phyloP scores from a whole-genome alignment of 768 basidiomycete species.

The Cyclocybe cylindracea region DNA sequence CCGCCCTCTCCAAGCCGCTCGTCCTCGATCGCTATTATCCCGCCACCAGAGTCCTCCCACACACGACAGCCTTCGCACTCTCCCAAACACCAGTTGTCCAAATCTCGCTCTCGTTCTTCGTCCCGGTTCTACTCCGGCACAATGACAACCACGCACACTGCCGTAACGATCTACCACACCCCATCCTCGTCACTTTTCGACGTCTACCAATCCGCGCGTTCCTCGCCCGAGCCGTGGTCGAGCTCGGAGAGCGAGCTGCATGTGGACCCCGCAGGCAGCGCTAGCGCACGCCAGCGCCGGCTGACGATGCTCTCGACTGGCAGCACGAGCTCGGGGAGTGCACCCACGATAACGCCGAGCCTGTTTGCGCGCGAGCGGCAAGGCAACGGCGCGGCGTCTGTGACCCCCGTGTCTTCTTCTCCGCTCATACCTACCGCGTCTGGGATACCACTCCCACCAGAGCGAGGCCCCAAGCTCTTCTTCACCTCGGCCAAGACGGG shows the following conservation, averaged over 20 bases:
- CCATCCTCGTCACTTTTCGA: slow-evolving; percentile 80
- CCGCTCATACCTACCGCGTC: background rate
- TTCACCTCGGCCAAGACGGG: slow-evolving; percentile 83
- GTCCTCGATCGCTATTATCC: slow-evolving; percentile 29
- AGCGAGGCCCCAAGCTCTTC: slow-evolving; percentile 64
- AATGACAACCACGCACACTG: slow-evolving; percentile 57
- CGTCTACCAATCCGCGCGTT: slow-evolving; percentile 60
- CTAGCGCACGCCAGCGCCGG: slow-evolving; percentile 17
- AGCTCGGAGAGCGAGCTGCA: background rate
- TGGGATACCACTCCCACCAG: slow-evolving; percentile 35
- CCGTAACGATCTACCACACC: slow-evolving; percentile 70
- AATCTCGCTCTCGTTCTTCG: slow-evolving; percentile 48
- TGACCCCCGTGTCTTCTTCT: slow-evolving; percentile 14
- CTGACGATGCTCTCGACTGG: slow-evolving; percentile 28
- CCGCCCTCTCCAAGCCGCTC: slow-evolving; percentile 14
- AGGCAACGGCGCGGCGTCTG: slow-evolving; percentile 4
- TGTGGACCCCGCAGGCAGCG: background rate
- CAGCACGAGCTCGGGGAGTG: slow-evolving; percentile 47
- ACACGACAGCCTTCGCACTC: slow-evolving; percentile 25
- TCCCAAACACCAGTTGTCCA: slow-evolving; percentile 30
- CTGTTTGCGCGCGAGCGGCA: slow-evolving; percentile 43
- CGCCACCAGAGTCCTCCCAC: slow-evolving; percentile 6
- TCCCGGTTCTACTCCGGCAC: slow-evolving; percentile 49
- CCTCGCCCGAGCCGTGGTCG: slow-evolving; percentile 44
- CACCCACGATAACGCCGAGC: slow-evolving; percentile 61